These are phyloP conservation scores for Myriangium duriaei DNA, from an alignment of 2,329 filamentous ascomycete species.

Conservation along the genomic window DNA sequence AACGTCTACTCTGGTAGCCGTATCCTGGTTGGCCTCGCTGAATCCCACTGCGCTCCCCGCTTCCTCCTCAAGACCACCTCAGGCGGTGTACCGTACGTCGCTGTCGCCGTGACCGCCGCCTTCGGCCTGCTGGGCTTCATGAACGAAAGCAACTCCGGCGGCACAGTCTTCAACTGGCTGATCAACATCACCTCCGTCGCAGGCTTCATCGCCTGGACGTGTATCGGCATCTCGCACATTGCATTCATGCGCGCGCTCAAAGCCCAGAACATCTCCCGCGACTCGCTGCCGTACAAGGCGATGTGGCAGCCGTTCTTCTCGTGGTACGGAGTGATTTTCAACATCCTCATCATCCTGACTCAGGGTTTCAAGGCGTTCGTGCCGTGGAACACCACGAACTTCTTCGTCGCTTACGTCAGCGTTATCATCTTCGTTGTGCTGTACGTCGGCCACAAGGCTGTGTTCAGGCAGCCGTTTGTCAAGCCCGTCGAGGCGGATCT, in stretches of 20 bases:
- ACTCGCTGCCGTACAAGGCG: slow-evolving; percentile 57
- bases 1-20: slow-evolving; percentile 50
- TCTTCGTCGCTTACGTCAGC: slow-evolving; percentile 64
- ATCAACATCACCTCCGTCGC: slow-evolving; percentile 43
- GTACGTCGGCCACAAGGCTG: slow-evolving; percentile 59
- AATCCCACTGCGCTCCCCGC: slow-evolving; percentile 32
- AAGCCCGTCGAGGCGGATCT: slow-evolving; percentile 31
- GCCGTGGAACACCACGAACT: slow-evolving; percentile 55
- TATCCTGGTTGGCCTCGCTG: slow-evolving; percentile 54
- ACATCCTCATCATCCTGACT: slow-evolving; percentile 31
- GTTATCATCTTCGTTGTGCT: slow-evolving; percentile 57
- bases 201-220: slow-evolving; percentile 55
- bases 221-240: slow-evolving; percentile 60
- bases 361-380: slow-evolving; percentile 35
- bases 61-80: slow-evolving; percentile 31
- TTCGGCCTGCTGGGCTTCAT: slow-evolving; percentile 62
- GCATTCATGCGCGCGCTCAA: slow-evolving; percentile 55
- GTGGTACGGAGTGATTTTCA: slow-evolving; percentile 55
- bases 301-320: slow-evolving; percentile 53
- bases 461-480: slow-evolving; percentile 33
- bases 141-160: slow-evolving; percentile 52
- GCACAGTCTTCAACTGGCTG: slow-evolving; percentile 61
- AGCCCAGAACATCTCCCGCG: slow-evolving; percentile 55
- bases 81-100: slow-evolving; percentile 32
- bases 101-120: slow-evolving; percentile 31